These are phyloP conservation scores for Mortierella hygrophila DNA, from an alignment of 192 early-diverging fungal species.

Conservation along the genomic window DNA sequence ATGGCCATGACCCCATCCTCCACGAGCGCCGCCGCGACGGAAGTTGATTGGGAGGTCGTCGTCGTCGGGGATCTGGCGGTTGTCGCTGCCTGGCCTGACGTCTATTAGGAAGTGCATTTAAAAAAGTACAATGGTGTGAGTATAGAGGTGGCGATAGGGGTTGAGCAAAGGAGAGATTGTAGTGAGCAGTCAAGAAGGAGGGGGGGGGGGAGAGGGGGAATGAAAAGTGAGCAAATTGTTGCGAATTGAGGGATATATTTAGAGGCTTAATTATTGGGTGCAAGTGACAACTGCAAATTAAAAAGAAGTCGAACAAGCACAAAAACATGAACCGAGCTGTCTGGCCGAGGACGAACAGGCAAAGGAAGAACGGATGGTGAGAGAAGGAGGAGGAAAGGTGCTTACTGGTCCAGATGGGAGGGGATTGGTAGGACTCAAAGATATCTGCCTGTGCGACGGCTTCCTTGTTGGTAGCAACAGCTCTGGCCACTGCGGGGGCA, in stretches of 20 bases:
- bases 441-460: slow-evolving; percentile 10
- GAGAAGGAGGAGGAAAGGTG: not conserved
- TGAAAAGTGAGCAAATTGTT: not conserved
- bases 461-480: not conserved
- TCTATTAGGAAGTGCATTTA: not conserved
- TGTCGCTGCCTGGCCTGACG: not conserved
- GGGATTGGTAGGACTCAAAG: slow-evolving; percentile 29
- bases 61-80: not conserved
- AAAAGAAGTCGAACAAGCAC: not conserved
- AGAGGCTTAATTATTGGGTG: not conserved
- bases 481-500: not conserved
- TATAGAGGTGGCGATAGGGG: not conserved
- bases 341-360: not conserved
- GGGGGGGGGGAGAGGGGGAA: not conserved
- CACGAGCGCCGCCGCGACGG: slow-evolving; percentile 30
- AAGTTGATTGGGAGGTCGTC: slow-evolving; percentile 18
- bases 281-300: not conserved
- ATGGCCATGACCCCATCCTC: slow-evolving; percentile 16
- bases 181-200: not conserved
- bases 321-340: not conserved
- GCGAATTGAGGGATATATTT: not conserved
- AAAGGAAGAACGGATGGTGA: not conserved
- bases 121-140: not conserved
- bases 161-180: not conserved
- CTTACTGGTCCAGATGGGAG: slow-evolving; percentile 31